Evolutionary conservation across 257 asterid genomes (phyloP), one percentile per base, ranked within the genome.

Genomic region (Phtheirospermum japonicum): DNA sequence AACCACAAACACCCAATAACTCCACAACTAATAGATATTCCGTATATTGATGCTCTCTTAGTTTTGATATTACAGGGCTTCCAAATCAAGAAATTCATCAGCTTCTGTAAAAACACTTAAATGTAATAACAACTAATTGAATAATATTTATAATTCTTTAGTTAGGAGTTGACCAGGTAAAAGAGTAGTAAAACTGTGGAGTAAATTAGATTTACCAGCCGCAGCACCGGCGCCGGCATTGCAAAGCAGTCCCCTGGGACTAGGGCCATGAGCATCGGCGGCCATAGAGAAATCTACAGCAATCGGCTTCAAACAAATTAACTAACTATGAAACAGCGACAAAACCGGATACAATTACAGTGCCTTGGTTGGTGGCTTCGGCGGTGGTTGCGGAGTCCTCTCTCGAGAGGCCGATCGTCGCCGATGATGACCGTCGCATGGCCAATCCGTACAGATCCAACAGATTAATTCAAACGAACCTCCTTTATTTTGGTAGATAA

Each of bases 151-250:
- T 12, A 11, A 3, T 6, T 11, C 17, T 7, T 14, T 50, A 17
- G 26, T 20, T 45, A 14, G 16, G 60, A 70, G 6, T 39, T 2
- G 17, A 46, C 8, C 10, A n/a, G 17, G 6, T 60, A 17, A 42
- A 33, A 13, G 5, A 43, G 39, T 32, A 18, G 23, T 23, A 31
- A 32, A 33, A 63, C 23, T 6, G 53, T 23, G 4, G 18, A 56
- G 16, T 7, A 4, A 17, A 0, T 5, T 31, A 23, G 19, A 53
- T n/a, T 64, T 80, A 91, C 96, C 98, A 16, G 98, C 98, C 13
- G 96, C 98, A 20, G 95, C 96, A 56, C 98, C 98, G 10, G 96
- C 96, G 57, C 88, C 95, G 19, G 96, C 98, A 74, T 91, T 88
- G 80, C 96, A 91, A 39, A 91, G 83, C 39, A 86, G 65, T 51